Percentiles rank a stretch among this genome's conserved stretches.
Evolutionary conservation across 495 filamentous ascomycete species (phyloP).

Genomic region (Aspergillus diversus): DNA sequence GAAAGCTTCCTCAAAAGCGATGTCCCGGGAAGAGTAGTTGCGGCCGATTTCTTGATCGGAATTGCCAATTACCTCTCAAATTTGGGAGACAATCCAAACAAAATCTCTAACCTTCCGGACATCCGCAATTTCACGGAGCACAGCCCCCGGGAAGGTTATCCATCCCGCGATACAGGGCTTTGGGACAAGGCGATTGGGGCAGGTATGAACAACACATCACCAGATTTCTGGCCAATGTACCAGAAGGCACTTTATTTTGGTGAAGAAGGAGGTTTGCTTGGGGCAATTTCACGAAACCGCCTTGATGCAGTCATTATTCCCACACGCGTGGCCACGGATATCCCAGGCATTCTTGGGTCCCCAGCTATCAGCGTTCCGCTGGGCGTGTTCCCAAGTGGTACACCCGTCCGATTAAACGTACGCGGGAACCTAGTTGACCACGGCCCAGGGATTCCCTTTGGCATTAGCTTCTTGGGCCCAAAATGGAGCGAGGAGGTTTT

Average conservation of each 20-base stretch:
- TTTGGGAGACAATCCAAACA: slow-evolving; percentile 50
- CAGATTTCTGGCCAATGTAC: slow-evolving; percentile 46
- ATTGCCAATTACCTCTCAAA: slow-evolving; percentile 50
- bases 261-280: slow-evolving; percentile 53
- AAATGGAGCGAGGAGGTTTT: slow-evolving; percentile 61
- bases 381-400: slow-evolving; percentile 52
- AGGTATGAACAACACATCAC: slow-evolving; percentile 44
- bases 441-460: slow-evolving; percentile 58
- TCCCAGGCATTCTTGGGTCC: slow-evolving; percentile 53
- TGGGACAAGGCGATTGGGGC: slow-evolving; percentile 49
- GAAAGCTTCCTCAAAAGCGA: slow-evolving; percentile 41
- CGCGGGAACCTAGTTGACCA: slow-evolving; percentile 45
- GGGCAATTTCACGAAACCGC: slow-evolving; percentile 47
- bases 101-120: slow-evolving; percentile 44
- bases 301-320: slow-evolving; percentile 58
- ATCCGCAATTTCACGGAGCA: slow-evolving; percentile 49
- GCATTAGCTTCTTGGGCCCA: slow-evolving; percentile 60
- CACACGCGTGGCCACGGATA: slow-evolving; percentile 41
- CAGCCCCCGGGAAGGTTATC: slow-evolving; percentile 51
- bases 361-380: slow-evolving; percentile 58
- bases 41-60: slow-evolving; percentile 50
- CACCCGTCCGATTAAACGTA: slow-evolving; percentile 39
- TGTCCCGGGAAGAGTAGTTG: slow-evolving; percentile 33
- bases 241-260: slow-evolving; percentile 49
- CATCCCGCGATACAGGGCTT: slow-evolving; percentile 48